Evolutionary conservation across 345 rosid genomes (phyloP), one percentile per base, ranked within the genome.

Genomic region (Dimocarpus longan): DNA sequence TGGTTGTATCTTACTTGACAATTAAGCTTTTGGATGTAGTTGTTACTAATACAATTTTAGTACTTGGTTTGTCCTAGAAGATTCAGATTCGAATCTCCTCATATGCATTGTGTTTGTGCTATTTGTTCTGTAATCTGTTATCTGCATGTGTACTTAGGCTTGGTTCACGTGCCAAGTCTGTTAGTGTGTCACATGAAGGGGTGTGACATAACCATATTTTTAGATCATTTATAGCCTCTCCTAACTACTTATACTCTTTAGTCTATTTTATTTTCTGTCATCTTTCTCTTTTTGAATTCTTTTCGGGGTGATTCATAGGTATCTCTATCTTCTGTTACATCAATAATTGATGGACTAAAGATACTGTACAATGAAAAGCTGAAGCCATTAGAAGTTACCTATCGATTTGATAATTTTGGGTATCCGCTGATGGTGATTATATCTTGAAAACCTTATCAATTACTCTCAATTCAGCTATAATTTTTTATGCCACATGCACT

Each of bases 281-380:
- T 32, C 28, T 44, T 68, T 68, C 37, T n/a, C 67, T 66, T 9
- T 50, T 60, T n/a, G 39, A 68, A 48, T 59, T 76, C 22, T 32
- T 32, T 74, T 68, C 48, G 50, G 39, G 48, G 15, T 62, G 76
- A 5, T 76, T 78, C 59, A 46, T 90, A 92, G 94, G 80, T 94
- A 67, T 71, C 99, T 68, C 80, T 90, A 78, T 90, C 97, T 78
- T 82, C 97, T n/a, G 98, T 96, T 75, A 94, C 99, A 79, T 96
- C 98, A 71, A 91, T 94, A 76, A 78, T 90, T 71, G 99, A 96
- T 82, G 99, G 99, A 67, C 77, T 94, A 86, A 96, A 96, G 91
- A 89, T 83, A 86, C 83, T 94, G 84, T 92, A 96, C 79, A 84
- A 92, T 76, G 92, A 96, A 82, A 96, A 92, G 87, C 85, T 94